phyloP scores from a whole-genome alignment of 2,329 filamentous ascomycete species.

The Hymenoscyphus linearis region DNA sequence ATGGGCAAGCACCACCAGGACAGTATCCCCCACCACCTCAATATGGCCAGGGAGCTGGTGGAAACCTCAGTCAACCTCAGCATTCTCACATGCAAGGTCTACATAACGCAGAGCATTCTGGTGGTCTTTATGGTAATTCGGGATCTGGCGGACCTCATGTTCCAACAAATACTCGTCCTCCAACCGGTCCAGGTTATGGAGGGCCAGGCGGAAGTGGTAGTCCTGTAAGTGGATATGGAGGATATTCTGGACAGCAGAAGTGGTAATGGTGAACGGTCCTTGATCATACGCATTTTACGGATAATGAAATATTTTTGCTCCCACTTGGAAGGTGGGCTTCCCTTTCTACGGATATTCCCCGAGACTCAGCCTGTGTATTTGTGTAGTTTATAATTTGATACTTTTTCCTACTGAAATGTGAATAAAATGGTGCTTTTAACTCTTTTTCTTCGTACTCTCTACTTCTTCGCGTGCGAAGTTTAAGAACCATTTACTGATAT shows the following conservation, averaged over 20 bases:
- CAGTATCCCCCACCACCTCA: constrained; percentile 16
- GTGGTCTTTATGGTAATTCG: constrained; percentile 23
- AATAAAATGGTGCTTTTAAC: constrained; percentile 1
- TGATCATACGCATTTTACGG: not conserved
- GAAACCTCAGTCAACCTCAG: constrained; percentile 21
- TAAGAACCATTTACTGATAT: constrained; percentile 23
- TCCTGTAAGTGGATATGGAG: constrained; percentile 4
- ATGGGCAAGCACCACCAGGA: constrained; percentile 10
- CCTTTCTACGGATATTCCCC: constrained; percentile 17
- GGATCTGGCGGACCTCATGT: constrained; percentile 7
- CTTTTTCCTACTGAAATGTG: not conserved
- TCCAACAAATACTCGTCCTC: not conserved
- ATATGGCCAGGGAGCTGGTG: constrained; percentile 6
- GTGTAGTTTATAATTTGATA: constrained; percentile 13
- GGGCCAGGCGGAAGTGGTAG: constrained; percentile 6
- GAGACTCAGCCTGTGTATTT: constrained; percentile 12
- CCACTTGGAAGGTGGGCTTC: constrained; percentile 3
- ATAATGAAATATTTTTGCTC: constrained; percentile 2
- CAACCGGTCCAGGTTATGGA: constrained; percentile 13
- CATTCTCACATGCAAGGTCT: constrained; percentile 23
- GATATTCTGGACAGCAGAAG: constrained; percentile 10
- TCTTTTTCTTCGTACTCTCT: constrained; percentile 17
- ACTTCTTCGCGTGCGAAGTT: constrained; percentile 8
- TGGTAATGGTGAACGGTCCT: constrained; percentile 10
- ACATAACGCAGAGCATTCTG: constrained; percentile 24